These are phyloP conservation scores for Bryum argenteum DNA, from an alignment of 225 moss, liverwort and hornwort genomes.

Conservation along the genomic window DNA sequence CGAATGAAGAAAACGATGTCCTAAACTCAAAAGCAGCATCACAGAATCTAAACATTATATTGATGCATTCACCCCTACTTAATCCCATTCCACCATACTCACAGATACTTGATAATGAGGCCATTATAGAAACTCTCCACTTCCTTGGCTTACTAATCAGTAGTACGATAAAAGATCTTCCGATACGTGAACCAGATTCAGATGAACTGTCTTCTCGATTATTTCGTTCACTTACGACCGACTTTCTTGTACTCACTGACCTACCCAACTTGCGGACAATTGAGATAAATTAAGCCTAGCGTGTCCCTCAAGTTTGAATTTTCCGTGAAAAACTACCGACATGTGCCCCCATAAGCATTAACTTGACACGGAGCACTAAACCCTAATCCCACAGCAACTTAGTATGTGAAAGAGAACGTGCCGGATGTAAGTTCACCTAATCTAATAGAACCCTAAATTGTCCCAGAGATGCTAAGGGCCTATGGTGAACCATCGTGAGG, in stretches of 20 bases:
- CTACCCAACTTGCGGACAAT: slow-evolving; percentile 4
- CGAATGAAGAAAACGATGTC: neutral
- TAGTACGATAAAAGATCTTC: slow-evolving; percentile 3
- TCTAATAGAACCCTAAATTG: slow-evolving; percentile 1
- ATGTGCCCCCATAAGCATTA: slow-evolving; percentile 3
- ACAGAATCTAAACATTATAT: neutral
- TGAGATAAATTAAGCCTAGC: neutral
- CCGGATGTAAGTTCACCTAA: slow-evolving; percentile 10
- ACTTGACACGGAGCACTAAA: slow-evolving; percentile 22
- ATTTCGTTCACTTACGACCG: no score
- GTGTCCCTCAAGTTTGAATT: slow-evolving; percentile 2
- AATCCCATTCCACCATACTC: neutral
- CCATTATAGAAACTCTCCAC: neutral
- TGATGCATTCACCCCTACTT: slow-evolving; percentile 6
- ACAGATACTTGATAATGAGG: neutral
- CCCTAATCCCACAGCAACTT: slow-evolving; percentile 31
- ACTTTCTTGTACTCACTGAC: neutral
- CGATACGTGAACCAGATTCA: neutral
- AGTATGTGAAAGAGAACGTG: neutral
- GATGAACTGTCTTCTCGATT: neutral
- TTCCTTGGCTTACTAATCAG: slow-evolving; percentile 3
- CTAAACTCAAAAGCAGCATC: neutral
- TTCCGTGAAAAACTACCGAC: neutral
- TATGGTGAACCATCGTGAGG: neutral
- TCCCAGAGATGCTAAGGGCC: neutral